Evolutionary conservation across 768 basidiomycete species (phyloP).

Genomic region (Thelephora aurantiotincta): DNA sequence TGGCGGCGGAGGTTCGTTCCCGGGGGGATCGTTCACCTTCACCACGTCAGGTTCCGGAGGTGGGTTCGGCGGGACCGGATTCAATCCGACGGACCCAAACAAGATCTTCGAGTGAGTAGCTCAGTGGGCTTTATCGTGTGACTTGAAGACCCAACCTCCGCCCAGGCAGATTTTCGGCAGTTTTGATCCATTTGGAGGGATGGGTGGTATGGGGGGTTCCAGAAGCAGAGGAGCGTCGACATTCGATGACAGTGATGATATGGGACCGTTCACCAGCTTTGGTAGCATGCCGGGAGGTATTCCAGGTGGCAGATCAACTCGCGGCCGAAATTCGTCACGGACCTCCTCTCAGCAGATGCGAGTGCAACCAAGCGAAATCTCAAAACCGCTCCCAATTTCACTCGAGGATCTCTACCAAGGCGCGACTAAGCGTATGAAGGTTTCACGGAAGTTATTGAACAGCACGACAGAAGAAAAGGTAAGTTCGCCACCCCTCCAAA

Average conservation of each 20-base stretch:
- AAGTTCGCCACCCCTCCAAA: neutral
- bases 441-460: slow-evolving; percentile 57
- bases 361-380: slow-evolving; percentile 56
- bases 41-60: slow-evolving; percentile 12
- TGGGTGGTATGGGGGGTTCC: slow-evolving; percentile 22
- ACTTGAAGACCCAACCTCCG: neutral
- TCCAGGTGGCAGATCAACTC: slow-evolving; percentile 37
- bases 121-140: neutral
- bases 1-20: slow-evolving; percentile 11
- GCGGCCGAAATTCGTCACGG: slow-evolving; percentile 13
- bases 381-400: slow-evolving; percentile 70
- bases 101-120: slow-evolving; percentile 75
- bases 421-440: slow-evolving; percentile 75
- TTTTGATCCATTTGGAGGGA: slow-evolving; percentile 22
- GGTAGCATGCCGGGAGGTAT: slow-evolving; percentile 29
- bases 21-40: slow-evolving; percentile 14
- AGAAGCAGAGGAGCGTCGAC: slow-evolving; percentile 11
- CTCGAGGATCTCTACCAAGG: slow-evolving; percentile 82
- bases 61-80: slow-evolving; percentile 29
- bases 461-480: slow-evolving; percentile 73
- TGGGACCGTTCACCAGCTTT: slow-evolving; percentile 29
- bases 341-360: slow-evolving; percentile 13
- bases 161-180: slow-evolving; percentile 23
- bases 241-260: slow-evolving; percentile 27
- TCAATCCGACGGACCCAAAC: slow-evolving; percentile 68